Conservation (phyloP, 441 rosid species). For the Euphorbia schlechtendalii region DNA sequence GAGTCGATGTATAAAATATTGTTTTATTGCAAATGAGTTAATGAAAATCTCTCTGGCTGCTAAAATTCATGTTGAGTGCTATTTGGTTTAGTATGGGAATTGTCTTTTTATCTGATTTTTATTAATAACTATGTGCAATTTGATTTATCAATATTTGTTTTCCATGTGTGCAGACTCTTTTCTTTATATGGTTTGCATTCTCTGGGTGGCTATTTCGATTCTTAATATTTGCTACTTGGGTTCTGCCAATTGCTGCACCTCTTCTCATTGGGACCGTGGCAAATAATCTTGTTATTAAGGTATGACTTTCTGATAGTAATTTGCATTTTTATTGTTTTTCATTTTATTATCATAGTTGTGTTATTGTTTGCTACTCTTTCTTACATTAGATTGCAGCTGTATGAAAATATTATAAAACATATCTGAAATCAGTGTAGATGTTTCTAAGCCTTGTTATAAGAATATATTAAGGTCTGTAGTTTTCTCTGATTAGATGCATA, state of each 20-base stretch:
- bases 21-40: neutral
- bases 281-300: conserved; percentile 84
- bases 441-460: neutral
- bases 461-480: neutral
- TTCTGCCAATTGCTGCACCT: conserved; percentile 93
- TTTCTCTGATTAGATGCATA: neutral
- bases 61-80: neutral
- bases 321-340: neutral
- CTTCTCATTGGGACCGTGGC: conserved; percentile 89
- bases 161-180: conserved; percentile 45
- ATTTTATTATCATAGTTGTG: neutral
- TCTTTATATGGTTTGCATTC: conserved; percentile 88
- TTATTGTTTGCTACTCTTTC: neutral
- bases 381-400: neutral
- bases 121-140: neutral
- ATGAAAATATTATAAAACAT: neutral
- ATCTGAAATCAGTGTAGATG: neutral
- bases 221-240: conserved; percentile 64
- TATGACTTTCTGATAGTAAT: conserved; percentile 17
- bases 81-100: neutral
- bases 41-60: neutral
- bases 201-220: conserved; percentile 94
- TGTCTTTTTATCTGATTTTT: neutral
- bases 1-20: neutral
- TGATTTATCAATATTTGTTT: conserved; percentile 1